Evolutionary conservation across 306 rosid genomes (phyloP), one percentile per base, ranked within the genome.

Genomic region (Malus orientalis): DNA sequence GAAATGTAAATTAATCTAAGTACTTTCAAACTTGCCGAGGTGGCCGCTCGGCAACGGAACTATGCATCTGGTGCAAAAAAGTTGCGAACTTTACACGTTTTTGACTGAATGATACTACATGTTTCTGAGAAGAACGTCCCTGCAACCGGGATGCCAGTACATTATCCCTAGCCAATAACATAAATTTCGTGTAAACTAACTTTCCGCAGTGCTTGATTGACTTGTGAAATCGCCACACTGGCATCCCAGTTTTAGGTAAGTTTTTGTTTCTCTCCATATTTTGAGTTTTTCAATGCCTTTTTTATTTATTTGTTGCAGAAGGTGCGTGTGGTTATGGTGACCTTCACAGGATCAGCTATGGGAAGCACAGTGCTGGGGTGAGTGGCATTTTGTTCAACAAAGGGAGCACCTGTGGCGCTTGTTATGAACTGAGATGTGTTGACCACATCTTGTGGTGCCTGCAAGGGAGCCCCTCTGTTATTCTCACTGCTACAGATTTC

Each of bases 281-380:
- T n/a, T 63, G 53, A 73, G 51, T 18, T 57, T 33, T 0, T 29
- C 66, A 55, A 65, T 4, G 27, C 9, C 8, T 33, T 4, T 22
- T 69, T 57, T 32, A 23, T 20, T 51, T 57, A 36, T 36, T 20
- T 79, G 84, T 84, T 89, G 84, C 88, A 95, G 99, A 95, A 84
- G 99, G 99, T 23, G 99, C 99, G 77, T 95, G 99, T 89, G 99
- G 97, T 16, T 95, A 89, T 80, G 99, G 99, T 13, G 99, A 95
- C 61, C 92, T 95, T 40, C 99, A 92, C 86, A 90, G 13, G 78
- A 87, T 86, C 12, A 89, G 87, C 51, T 95, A 89, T 84, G 97
- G 97, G 8, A 89, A 83, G 55, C 65, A 87, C 78, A 95, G 97
- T 79, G 97, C 90, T 70, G 99, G 97, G 16, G 71, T 95, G 33